Percentiles rank a stretch among this genome's conserved stretches.
Conservation (phyloP, 2,329 filamentous ascomycete species). For the Pestalotiopsis sp. region DNA sequence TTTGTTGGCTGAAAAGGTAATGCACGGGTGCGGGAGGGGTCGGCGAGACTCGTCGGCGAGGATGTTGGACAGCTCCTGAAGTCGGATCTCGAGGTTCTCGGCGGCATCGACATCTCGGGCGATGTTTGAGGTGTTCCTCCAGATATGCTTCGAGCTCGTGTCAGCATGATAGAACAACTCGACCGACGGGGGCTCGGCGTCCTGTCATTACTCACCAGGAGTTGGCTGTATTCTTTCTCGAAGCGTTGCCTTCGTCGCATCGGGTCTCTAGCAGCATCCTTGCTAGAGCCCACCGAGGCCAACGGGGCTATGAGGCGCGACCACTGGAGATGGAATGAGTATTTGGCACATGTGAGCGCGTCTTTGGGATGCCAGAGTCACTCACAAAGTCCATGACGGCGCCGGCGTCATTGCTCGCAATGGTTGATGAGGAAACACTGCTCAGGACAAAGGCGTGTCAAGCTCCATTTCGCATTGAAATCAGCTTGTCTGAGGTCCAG, state of each 20-base stretch:
- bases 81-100: slow-evolving; percentile 62
- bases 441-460: background rate
- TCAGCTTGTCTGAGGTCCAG: slow-evolving; percentile 10
- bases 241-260: slow-evolving; percentile 66
- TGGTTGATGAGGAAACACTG: slow-evolving; percentile 13
- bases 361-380: background rate
- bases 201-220: slow-evolving; percentile 49
- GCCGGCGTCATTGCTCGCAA: slow-evolving; percentile 46
- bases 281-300: slow-evolving; percentile 55
- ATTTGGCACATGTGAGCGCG: slow-evolving; percentile 13
- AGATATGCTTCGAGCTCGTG: slow-evolving; percentile 48
- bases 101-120: slow-evolving; percentile 61
- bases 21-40: slow-evolving; percentile 87
- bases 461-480: slow-evolving; percentile 13
- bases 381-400: slow-evolving; percentile 58
- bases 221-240: slow-evolving; percentile 65
- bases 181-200: slow-evolving; percentile 8
- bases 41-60: slow-evolving; percentile 88
- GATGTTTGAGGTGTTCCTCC: slow-evolving; percentile 64
- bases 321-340: slow-evolving; percentile 50
- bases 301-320: slow-evolving; percentile 67
- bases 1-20: slow-evolving; percentile 80
- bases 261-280: slow-evolving; percentile 64
- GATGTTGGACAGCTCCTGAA: slow-evolving; percentile 68
- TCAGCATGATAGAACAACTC: background rate